These are phyloP conservation scores for Rhizopogon salebrosus DNA, from an alignment of 768 basidiomycete species.

Conservation along the genomic window DNA sequence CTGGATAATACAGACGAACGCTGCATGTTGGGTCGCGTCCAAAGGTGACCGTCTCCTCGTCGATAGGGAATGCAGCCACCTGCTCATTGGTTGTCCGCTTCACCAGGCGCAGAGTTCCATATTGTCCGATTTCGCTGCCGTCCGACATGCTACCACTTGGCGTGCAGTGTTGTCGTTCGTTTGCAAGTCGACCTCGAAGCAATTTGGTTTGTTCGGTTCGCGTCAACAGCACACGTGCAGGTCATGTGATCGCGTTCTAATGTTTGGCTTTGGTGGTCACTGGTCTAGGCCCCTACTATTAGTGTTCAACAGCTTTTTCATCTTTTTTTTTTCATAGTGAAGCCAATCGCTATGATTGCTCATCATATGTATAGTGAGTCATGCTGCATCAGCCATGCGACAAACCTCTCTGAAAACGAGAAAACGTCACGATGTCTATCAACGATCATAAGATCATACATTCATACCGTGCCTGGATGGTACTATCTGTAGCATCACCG, in stretches of 20 bases:
- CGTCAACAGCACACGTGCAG: neutral
- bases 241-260: neutral
- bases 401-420: too few relatives aligned
- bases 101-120: slow-evolving; percentile 61
- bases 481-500: too few relatives aligned
- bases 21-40: slow-evolving; percentile 61
- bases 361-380: too few relatives aligned
- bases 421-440: too few relatives aligned
- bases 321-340: too few relatives aligned
- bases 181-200: neutral
- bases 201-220: neutral
- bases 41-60: slow-evolving; percentile 61
- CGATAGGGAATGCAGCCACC: slow-evolving; percentile 68
- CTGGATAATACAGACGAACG: slow-evolving; percentile 64
- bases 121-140: slow-evolving; percentile 52
- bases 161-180: neutral
- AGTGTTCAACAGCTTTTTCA: too few relatives aligned
- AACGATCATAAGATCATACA: too few relatives aligned
- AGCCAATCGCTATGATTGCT: too few relatives aligned
- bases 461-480: too few relatives aligned
- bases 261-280: too few relatives aligned
- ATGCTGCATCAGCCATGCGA: too few relatives aligned
- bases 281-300: too few relatives aligned
- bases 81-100: slow-evolving; percentile 43
- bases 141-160: slow-evolving; percentile 38